phyloP scores from a whole-genome alignment of 164 flowering plant species.

The Brasenia schreberi region DNA sequence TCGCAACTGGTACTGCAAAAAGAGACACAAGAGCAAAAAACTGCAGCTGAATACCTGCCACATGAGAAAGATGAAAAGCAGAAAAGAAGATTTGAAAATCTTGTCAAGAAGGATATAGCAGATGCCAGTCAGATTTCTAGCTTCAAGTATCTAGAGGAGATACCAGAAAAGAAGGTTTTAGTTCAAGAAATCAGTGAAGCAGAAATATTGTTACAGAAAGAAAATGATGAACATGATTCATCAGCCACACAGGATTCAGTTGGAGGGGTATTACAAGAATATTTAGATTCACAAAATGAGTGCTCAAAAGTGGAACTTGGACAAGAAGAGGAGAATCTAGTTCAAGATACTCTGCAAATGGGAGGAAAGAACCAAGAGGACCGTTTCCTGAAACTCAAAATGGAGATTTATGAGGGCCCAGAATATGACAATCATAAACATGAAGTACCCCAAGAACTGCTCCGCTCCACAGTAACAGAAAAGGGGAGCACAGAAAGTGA shows the following conservation, averaged over 20 bases:
- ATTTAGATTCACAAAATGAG: background rate
- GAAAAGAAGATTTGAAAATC: background rate
- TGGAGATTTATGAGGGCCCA: background rate
- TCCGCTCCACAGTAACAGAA: background rate
- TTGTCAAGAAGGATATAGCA: background rate
- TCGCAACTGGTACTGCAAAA: background rate
- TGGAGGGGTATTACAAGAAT: background rate
- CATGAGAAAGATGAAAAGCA: too few relatives aligned
- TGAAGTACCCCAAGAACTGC: background rate
- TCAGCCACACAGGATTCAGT: background rate
- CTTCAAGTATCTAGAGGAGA: background rate
- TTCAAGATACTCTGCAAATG: background rate
- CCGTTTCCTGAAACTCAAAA: background rate
- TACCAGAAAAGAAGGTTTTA: background rate
- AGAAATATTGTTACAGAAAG: too few relatives aligned
- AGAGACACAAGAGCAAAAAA: background rate
- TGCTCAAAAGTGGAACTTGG: background rate
- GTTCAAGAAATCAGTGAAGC: background rate
- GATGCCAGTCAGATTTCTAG: background rate
- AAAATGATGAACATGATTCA: background rate
- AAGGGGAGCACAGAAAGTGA: background rate
- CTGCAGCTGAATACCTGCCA: background rate
- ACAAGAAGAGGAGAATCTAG: too few relatives aligned
- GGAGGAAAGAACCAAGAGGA: background rate
- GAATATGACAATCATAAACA: background rate